phyloP scores from a whole-genome alignment of 345 rosid species.

The Eucalyptus curtisii region DNA sequence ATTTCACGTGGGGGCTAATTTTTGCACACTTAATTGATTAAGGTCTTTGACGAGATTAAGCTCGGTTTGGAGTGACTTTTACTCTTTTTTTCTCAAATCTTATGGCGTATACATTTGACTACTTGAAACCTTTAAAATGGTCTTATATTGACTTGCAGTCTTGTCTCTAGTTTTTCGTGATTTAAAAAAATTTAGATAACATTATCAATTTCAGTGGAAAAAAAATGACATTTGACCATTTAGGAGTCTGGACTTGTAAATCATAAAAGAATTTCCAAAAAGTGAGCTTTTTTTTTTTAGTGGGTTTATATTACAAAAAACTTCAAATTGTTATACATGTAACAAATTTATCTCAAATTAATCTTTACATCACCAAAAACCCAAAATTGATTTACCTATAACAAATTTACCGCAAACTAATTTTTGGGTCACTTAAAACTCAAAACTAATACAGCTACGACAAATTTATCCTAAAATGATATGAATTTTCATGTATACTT shows the following conservation, averaged over 20 bases:
- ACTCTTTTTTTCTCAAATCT: not conserved
- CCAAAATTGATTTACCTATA: no score
- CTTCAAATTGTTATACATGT: accelerated
- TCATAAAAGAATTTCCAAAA: not conserved
- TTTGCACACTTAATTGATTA: not conserved
- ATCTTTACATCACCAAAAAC: no score
- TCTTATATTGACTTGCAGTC: no score
- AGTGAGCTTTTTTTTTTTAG: no score
- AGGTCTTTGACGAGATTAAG: no score
- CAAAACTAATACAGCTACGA: accelerated
- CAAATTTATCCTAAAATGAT: no score
- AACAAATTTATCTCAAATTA: no score
- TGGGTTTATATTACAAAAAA: not conserved
- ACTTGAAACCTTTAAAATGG: not conserved
- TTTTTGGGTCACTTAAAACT: no score
- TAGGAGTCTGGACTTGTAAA: not conserved
- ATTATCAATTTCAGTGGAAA: not conserved
- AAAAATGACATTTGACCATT: not conserved
- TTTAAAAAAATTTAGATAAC: no score
- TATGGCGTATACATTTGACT: not conserved
- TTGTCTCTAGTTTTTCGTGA: not conserved
- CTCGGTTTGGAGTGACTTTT: no score
- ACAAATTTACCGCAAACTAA: no score
- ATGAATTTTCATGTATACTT: no score
- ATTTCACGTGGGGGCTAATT: not conserved